Evolutionary conservation across 805 yeast species (phyloP).

Genomic region (Lipomyces mesembrius): DNA sequence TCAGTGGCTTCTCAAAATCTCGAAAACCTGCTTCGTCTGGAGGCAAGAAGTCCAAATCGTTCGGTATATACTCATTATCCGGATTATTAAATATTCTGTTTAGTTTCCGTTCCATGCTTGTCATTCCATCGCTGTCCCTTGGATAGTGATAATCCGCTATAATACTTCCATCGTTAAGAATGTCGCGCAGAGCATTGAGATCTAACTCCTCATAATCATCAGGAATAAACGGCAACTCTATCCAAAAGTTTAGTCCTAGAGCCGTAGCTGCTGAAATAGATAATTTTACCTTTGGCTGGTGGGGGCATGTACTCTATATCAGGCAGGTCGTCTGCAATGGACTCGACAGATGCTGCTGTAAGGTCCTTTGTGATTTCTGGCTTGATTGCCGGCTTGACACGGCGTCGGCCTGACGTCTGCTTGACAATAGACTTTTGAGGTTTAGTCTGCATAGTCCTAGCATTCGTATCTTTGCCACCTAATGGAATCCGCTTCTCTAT

Average conservation of each 20-base stretch:
- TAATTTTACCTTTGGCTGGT: slow-evolving; percentile 17
- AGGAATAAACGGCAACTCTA: slow-evolving; percentile 32
- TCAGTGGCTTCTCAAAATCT: slow-evolving; percentile 7
- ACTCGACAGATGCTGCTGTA: slow-evolving; percentile 3
- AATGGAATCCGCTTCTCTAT: slow-evolving; percentile 35
- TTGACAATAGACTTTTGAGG: neutral
- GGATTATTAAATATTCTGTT: neutral
- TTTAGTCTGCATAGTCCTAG: slow-evolving; percentile 7
- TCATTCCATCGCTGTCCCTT: slow-evolving; percentile 14
- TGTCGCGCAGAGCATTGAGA: slow-evolving; percentile 10
- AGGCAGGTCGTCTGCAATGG: slow-evolving; percentile 17
- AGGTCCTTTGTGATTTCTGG: neutral
- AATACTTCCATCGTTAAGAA: slow-evolving; percentile 7
- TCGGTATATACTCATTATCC: neutral
- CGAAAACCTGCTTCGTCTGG: slow-evolving; percentile 2
- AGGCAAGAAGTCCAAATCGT: neutral
- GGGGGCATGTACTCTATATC: slow-evolving; percentile 39
- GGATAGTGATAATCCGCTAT: slow-evolving; percentile 22
- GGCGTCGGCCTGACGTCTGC: slow-evolving; percentile 10
- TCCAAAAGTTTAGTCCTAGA: neutral
- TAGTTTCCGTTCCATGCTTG: slow-evolving; percentile 15
- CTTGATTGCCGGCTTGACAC: neutral
- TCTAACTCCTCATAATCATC: slow-evolving; percentile 33
- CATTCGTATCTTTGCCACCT: slow-evolving; percentile 40
- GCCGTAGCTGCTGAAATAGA: neutral